Base-by-base conservation (phyloP, 164 flowering plant species). In the Platanus orientalis region DNA sequence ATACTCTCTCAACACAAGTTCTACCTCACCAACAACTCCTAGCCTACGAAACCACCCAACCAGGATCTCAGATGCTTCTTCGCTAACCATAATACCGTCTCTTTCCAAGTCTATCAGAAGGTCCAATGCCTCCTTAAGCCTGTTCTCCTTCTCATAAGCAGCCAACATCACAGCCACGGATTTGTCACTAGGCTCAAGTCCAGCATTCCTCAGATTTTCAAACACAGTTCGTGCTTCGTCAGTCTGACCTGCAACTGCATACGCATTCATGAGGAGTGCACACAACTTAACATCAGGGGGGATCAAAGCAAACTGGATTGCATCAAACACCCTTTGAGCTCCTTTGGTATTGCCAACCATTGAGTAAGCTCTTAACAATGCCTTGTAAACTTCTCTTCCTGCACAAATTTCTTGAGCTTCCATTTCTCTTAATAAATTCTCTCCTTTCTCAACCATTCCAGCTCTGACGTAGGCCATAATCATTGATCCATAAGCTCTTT, bases 381-480 rank as follows among this genome's bases (percentile, higher is more conserved):
- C 97, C 73, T 94, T 94, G 75, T 83, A 90, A 16, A 94, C 86
- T 77, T 94, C 97, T 24, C 73, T 78, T 28, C 90, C 91, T 0
- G 93, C 90, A 63, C 69, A 76, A 19, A 84, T 71, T 39, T 91
- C 84, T 57, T 60, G 75, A 16, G 73, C 64, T 54, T 87, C 93
- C 97, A 90, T 90, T 82, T 94, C 93, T 61, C 58, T 58, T 14
- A 90, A 71, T 54, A 90, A 64, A 64, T 2, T 57, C 69, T 90
- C 98, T 63, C 86, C 96, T 49, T 39, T 65, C 2, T 73, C 78
- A 21, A 75, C 79, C 80, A 71, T 75, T 65, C 90, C 93, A 45
- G 84, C 93, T 75, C 97, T 79, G 13, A 90, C 66, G 55, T 91
- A 84, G 58, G 93, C 97, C 97, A 90, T 89, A 67, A 90, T 76